phyloP scores from a whole-genome alignment of 306 rosid genomes.

The Pterocarpus macrocarpus region DNA sequence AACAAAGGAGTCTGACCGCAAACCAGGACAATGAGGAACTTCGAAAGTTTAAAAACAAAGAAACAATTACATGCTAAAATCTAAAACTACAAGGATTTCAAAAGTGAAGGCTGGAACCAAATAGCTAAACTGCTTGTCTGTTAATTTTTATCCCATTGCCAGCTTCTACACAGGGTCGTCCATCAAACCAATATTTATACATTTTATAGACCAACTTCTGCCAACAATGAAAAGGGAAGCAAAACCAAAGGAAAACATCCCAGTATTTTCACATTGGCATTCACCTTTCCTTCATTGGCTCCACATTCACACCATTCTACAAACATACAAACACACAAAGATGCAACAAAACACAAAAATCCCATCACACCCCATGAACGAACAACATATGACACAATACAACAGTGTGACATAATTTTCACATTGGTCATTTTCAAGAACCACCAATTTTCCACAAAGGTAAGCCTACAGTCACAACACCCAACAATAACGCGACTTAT shows the following conservation, averaged over 20 bases:
- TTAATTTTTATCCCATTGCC: not conserved
- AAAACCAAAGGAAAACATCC: not conserved
- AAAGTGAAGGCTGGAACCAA: not conserved
- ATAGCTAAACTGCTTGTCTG: not conserved
- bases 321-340: not conserved
- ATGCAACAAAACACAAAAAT: not conserved
- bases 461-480: not conserved
- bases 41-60: not conserved
- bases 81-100: not conserved
- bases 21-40: not conserved
- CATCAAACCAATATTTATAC: not conserved
- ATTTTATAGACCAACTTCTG: not conserved
- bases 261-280: not conserved
- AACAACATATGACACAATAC: not conserved
- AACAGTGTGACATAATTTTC: not conserved
- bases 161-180: not conserved
- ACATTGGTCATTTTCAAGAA: not conserved
- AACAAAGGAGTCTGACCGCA: not conserved
- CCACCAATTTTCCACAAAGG: not conserved
- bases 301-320: slow-evolving; percentile 3
- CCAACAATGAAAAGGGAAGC: not conserved
- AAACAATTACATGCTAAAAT: not conserved
- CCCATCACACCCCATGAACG: not conserved
- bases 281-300: not conserved
- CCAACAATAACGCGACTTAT: not conserved